Evolutionary conservation across 768 basidiomycete species (phyloP), one percentile per base, ranked within the genome.

Genomic region (Rhizopogon rudus): DNA sequence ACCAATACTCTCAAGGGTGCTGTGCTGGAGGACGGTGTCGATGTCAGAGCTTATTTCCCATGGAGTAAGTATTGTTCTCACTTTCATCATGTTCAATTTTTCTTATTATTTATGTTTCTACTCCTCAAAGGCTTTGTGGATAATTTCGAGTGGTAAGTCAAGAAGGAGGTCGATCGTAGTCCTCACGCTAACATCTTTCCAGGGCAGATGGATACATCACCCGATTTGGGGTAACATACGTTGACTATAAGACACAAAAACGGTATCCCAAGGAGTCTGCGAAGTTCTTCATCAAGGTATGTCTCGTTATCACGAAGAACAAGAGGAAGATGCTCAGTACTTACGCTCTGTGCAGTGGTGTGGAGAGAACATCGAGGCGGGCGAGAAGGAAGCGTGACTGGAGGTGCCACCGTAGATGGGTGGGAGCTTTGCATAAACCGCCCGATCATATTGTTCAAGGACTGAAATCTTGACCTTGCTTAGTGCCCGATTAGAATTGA

Each of bases 221-320:
- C 6, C 81, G 86, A 5, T 88, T 88, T 62, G 86, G 86, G 53
- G 76, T 85, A 53, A 87, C 83, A 22, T 86, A 87, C 61, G 84
- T 88, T 51, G 82, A 88, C 71, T 87, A 84, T 67, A 70, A 78
- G 53, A 87, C 85, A 4, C 86, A 84, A 68, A 75, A 82, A 69
- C 75, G 86, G 17, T 79, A 77, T 62, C 84, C 84, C 14, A 87
- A 88, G 63, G 80, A 78, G 14, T 85, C 81, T 13, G 81, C 78
- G 31, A 75, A 75, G 56, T 83, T 83, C 70, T 63, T 86, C 13
- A 63, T 78, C 44, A 73, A 84, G 74, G 83, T 81, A 53, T 44
- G 71, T 56, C 28, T 48, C 5, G 29, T 44, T 40, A 8, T 17
- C 13, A 14, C 45, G 4, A 22, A 49, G 20, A 37, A 5, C 7